Evolutionary conservation across 805 yeast genomes (phyloP).

Genomic region (Candida tallmaniae): DNA sequence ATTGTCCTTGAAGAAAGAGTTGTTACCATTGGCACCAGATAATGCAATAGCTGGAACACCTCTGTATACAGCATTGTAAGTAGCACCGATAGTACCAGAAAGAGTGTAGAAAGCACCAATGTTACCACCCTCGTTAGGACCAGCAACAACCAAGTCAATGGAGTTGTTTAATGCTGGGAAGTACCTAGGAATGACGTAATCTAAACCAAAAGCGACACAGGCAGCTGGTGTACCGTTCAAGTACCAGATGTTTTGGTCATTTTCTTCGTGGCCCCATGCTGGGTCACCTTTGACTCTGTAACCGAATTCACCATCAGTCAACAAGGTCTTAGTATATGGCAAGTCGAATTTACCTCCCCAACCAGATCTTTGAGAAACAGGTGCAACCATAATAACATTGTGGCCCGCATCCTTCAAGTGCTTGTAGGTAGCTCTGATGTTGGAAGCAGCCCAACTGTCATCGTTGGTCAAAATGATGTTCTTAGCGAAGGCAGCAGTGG

Average conservation of each 20-base stretch:
- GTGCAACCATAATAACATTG: constrained; percentile 45
- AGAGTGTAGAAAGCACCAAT: constrained; percentile 36
- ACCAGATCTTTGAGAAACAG: constrained; percentile 47
- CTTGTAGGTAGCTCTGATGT: constrained; percentile 50
- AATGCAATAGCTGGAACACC: constrained; percentile 48
- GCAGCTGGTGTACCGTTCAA: constrained; percentile 55
- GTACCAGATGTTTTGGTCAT: constrained; percentile 42
- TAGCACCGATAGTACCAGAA: constrained; percentile 52
- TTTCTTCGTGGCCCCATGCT: constrained; percentile 49
- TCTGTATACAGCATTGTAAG: constrained; percentile 44
- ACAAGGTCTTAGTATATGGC: constrained; percentile 29
- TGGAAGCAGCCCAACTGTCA: constrained; percentile 53
- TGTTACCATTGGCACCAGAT: constrained; percentile 47
- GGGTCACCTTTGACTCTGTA: constrained; percentile 46
- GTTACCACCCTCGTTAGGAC: constrained; percentile 53
- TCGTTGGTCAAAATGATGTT: constrained; percentile 41
- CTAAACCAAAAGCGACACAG: constrained; percentile 45
- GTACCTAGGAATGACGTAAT: constrained; percentile 43
- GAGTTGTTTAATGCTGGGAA: constrained; percentile 33
- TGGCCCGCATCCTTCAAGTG: constrained; percentile 45
- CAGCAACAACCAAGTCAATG: constrained; percentile 47
- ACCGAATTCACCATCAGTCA: constrained; percentile 41
- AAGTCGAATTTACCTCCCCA: constrained; percentile 49
- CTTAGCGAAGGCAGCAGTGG: constrained; percentile 16
- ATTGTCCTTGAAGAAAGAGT: constrained; percentile 45